These are phyloP conservation scores for Bertia moriformis DNA, from an alignment of 2,329 filamentous ascomycete genomes.

Conservation along the genomic window DNA sequence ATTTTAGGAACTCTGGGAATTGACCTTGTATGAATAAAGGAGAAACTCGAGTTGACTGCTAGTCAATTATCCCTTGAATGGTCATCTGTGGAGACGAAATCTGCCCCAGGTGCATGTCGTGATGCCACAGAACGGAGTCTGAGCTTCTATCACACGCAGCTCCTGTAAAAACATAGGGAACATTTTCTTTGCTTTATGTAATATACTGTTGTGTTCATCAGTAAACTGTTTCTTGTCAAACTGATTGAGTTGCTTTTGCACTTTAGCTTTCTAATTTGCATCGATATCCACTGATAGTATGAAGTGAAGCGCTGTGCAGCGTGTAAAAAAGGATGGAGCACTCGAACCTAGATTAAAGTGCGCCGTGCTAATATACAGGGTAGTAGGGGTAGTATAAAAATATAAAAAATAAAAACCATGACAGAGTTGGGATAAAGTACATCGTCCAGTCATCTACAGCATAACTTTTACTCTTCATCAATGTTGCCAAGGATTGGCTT, in stretches of 20 bases:
- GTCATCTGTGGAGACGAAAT: conserved; percentile 12
- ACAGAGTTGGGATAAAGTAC: no score
- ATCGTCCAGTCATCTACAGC: no score
- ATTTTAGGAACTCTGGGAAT: conserved; percentile 8
- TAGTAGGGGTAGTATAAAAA: background rate
- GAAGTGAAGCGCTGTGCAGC: no score
- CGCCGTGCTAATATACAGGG: background rate
- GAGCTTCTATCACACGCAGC: conserved; percentile 5
- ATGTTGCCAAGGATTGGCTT: conserved; percentile 1
- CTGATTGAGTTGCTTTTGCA: background rate
- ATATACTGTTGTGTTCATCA: conserved; percentile 4
- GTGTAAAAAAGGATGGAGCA: no score
- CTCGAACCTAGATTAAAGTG: no score
- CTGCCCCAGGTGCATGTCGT: conserved; percentile 16
- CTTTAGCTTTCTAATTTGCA: background rate
- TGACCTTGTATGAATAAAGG: conserved; percentile 12
- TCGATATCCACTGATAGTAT: no score
- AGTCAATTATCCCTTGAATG: conserved; percentile 16
- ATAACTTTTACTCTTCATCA: background rate
- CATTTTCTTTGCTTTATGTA: conserved; percentile 5
- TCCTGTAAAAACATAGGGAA: conserved; percentile 7
- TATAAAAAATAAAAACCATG: no score
- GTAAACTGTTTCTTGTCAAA: conserved; percentile 6
- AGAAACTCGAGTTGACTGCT: conserved; percentile 14
- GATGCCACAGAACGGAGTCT: conserved; percentile 8